These are phyloP conservation scores for Phytophthora foliorum DNA, from an alignment of 352 stramenopile species.

Conservation along the genomic window DNA sequence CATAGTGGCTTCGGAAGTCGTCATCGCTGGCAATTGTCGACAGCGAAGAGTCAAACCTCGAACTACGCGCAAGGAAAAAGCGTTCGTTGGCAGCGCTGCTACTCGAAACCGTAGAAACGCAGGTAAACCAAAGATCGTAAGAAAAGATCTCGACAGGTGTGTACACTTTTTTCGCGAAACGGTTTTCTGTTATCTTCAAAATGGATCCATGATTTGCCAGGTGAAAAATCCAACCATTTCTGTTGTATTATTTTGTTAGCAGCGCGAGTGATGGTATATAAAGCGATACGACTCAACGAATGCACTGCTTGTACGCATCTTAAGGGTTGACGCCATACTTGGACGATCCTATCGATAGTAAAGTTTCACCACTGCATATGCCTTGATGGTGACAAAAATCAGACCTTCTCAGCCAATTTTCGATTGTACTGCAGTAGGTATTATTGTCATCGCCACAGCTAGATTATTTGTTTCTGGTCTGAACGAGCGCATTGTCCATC, in stretches of 20 bases:
- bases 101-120: slow-evolving; percentile 23
- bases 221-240: slow-evolving; percentile 16
- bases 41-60: slow-evolving; percentile 1
- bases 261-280: slow-evolving; percentile 23
- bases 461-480: no score
- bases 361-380: no score
- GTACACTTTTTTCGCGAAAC: slow-evolving; percentile 28
- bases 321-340: no score
- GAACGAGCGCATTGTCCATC: no score
- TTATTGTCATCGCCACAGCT: no score
- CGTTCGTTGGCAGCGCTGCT: slow-evolving; percentile 3
- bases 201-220: slow-evolving; percentile 16
- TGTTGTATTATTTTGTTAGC: slow-evolving; percentile 7
- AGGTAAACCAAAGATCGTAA: slow-evolving; percentile 11
- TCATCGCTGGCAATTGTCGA: not conserved
- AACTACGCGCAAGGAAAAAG: not conserved
- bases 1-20: not conserved
- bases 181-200: slow-evolving; percentile 16
- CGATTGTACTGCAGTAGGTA: no score
- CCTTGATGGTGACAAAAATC: no score
- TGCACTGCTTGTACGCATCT: no score
- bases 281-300: not conserved
- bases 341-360: no score
- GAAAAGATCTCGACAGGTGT: slow-evolving; percentile 9
- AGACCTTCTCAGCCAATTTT: no score